Conservation (phyloP, 1,139 yeast genomes). For the Yamadazyma mexicana region DNA sequence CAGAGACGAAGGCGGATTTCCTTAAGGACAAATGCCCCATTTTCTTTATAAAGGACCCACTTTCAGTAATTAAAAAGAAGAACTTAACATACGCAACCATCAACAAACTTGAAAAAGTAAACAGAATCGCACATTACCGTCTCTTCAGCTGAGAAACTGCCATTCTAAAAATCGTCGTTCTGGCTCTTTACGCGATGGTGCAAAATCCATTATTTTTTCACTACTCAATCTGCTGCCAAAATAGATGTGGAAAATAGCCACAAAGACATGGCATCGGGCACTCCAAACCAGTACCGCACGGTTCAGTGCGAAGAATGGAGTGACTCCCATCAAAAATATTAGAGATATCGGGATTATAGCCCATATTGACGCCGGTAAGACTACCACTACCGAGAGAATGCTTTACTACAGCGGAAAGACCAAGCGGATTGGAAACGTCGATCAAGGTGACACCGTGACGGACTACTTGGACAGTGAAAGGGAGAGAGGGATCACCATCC, state of each 20-base stretch:
- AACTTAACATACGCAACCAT: too few species aligned
- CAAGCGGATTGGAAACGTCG: conserved; percentile 84
- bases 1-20: too few species aligned
- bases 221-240: not conserved
- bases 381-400: conserved; percentile 91
- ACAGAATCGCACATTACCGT: too few species aligned
- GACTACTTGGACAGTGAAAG: conserved; percentile 90
- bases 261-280: conserved; percentile 1
- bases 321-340: conserved; percentile 34
- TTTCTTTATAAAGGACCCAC: not conserved
- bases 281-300: conserved; percentile 1
- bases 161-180: too few species aligned
- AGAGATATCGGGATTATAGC: conserved; percentile 83
- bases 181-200: conserved; percentile 1
- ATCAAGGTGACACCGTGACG: conserved; percentile 94
- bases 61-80: too few species aligned
- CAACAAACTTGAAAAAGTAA: too few species aligned
- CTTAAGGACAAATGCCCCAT: not conserved
- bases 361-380: conserved; percentile 89
- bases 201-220: not conserved
- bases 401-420: conserved; percentile 84
- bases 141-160: too few species aligned
- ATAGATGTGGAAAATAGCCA: not conserved
- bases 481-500: conserved; percentile 92
- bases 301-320: conserved; percentile 15